Conservation (phyloP, 2,329 filamentous ascomycete species). For the Paraconiothyrium sp. region DNA sequence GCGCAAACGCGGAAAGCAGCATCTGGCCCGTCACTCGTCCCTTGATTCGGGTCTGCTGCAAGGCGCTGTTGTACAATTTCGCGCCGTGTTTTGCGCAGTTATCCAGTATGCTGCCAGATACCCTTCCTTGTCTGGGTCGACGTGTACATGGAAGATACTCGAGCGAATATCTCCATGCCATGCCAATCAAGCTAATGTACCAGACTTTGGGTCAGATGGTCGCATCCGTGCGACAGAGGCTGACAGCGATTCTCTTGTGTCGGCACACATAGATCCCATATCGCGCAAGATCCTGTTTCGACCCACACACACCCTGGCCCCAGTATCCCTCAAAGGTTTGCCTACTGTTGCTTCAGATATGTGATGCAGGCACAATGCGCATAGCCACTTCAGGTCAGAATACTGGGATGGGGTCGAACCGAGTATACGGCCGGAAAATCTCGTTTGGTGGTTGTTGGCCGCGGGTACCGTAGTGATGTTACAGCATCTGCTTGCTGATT, state of each 20-base stretch:
- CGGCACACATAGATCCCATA: constrained; percentile 14
- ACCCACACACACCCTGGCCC: constrained; percentile 10
- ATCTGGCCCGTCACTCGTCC: constrained; percentile 25
- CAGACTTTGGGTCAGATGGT: constrained; percentile 23
- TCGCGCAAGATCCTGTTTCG: constrained; percentile 8
- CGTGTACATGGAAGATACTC: constrained; percentile 12
- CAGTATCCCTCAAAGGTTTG: constrained; percentile 11
- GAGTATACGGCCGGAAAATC: constrained; percentile 27
- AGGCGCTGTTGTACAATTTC: constrained; percentile 28
- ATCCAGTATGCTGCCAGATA: constrained; percentile 29
- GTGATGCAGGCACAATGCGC: not conserved
- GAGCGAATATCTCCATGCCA: constrained; percentile 10
- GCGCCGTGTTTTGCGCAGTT: constrained; percentile 28
- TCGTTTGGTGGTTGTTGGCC: constrained; percentile 17
- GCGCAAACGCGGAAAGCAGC: constrained; percentile 12
- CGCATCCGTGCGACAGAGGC: constrained; percentile 27
- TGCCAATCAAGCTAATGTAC: not conserved
- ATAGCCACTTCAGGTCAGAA: not conserved
- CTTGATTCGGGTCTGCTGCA: constrained; percentile 25
- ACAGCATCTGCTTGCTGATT: constrained; percentile 18
- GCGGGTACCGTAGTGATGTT: constrained; percentile 20
- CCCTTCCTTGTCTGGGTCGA: constrained; percentile 20
- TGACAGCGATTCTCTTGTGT: constrained; percentile 17
- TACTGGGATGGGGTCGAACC: constrained; percentile 8
- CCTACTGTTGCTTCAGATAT: not conserved